Evolutionary conservation across 129 eudicot species (phyloP), one percentile per base, ranked within the genome.

Genomic region (Chrysanthemum makinoi): DNA sequence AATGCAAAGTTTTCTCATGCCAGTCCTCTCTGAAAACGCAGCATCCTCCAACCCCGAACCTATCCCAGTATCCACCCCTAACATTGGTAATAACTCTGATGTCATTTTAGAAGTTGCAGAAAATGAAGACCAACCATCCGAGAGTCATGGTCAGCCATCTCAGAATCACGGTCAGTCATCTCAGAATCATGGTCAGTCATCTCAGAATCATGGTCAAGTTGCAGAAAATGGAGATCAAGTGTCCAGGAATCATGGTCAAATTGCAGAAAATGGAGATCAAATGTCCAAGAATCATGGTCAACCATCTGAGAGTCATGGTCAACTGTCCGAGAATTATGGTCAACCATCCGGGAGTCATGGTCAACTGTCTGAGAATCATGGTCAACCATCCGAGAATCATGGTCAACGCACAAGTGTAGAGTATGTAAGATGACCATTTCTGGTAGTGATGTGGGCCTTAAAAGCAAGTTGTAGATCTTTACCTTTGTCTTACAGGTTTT

Each of bases 1-100:
- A 75, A 57, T 93, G 85, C 98, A 89, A 57, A 96, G 96, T 44
- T 84, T 85, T 63, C 87, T 89, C 75, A 81, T 88, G 47, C 92
- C 96, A 10, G 72, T 93, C 49, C 89, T 88, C 19, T 26, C 86
- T 20, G 95, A 60, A 62, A 82, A 85, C 66, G 86, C 72, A 10
- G 82, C 84, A 51, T 53, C 90, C n/a, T 84, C 75, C 35, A 54
- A 20, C 46, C 15, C 80, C 63, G 26, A 33, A 49, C 9, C 56
- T 4, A 64, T 20, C 72, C 14, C 54, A 15, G 1, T n/a, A n/a
- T 2, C 70, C 39, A 35, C 28, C 57, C 6, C 62, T n/a, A 62
- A 10, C 28, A 35, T 2, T 47, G 14, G 44, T 50, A 69, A 43
- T 62, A 65, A 77, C 63, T 73, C 79, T 2, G 96, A 89, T 30